Percentiles rank a stretch among this genome's conserved stretches.
These are phyloP conservation scores for Leccinum variicolor DNA, from an alignment of 768 basidiomycete species.

Conservation along the genomic window DNA sequence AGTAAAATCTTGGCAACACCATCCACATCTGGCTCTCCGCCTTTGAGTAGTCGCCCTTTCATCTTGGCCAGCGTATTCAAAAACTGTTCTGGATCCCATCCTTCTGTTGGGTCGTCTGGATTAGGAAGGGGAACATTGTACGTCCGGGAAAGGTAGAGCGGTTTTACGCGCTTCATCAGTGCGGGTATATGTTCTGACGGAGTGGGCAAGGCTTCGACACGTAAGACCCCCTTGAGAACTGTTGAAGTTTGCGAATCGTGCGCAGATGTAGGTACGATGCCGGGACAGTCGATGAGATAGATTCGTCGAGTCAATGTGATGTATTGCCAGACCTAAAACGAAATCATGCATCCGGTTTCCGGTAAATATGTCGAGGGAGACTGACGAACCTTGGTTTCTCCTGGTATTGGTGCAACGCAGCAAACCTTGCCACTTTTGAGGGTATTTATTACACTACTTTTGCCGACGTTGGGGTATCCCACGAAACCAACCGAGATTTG, in stretches of 20 bases:
- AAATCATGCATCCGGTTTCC: background rate
- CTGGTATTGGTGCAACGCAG: constrained; percentile 92
- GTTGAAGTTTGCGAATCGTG: constrained; percentile 86
- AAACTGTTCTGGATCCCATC: constrained; percentile 76
- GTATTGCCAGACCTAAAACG: constrained; percentile 90
- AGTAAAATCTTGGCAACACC: constrained; percentile 92
- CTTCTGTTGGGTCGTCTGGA: constrained; percentile 44
- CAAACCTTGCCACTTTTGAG: constrained; percentile 98
- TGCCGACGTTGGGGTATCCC: constrained; percentile 98
- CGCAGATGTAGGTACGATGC: constrained; percentile 93
- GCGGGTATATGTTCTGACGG: constrained; percentile 91
- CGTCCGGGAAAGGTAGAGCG: constrained; percentile 84
- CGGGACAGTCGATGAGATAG: constrained; percentile 99
- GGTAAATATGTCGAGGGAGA: background rate
- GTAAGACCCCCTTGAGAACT: constrained; percentile 94
- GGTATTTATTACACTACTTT: constrained; percentile 97
- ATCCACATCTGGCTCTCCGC: constrained; percentile 92
- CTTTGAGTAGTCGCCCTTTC: constrained; percentile 89
- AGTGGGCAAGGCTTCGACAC: constrained; percentile 89
- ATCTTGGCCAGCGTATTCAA: constrained; percentile 83
- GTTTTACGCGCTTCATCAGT: constrained; percentile 88
- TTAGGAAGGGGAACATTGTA: constrained; percentile 72
- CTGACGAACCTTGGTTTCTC: constrained; percentile 79
- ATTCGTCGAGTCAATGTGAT: constrained; percentile 95
- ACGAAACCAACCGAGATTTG: constrained; percentile 98